Evolutionary conservation across 2,329 filamentous ascomycete genomes (phyloP), one percentile per base, ranked within the genome.

Genomic region (Zymoseptoria pseudotritici): DNA sequence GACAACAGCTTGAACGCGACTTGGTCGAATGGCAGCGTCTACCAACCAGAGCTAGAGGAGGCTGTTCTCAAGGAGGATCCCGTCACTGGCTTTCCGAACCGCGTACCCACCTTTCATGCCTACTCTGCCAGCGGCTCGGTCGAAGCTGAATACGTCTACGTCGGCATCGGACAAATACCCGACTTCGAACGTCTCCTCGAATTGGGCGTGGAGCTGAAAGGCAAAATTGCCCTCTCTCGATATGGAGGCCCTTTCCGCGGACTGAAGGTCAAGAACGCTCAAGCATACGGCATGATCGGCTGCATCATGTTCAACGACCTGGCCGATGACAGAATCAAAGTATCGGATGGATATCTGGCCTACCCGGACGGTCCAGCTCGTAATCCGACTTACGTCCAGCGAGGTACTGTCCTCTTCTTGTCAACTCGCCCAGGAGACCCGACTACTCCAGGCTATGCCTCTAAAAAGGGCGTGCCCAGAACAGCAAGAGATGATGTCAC

Each of bases 371-470:
- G 78, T 0, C 75, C 74, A 19, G 78, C 78, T 17, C 70, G 78
- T 20, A 76, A 80, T 57, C 78, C 78, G 5, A 73, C 76, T 1
- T 71, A 71, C 17, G 76, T 80, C 1, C 78, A 81, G 62, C 70
- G 78, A 62, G 78, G 78, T 46, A 75, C 72, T 36, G 78, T 80
- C 3, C 72, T 77, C 56, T 96, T 90, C 69, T 75, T 96, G 61
- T 65, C 80, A 77, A 57, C 84, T 80, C 62, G 87, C 50, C 78
- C 79, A n/a, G 80, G 80, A 57, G 80, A 93, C 69, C 90, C 90
- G 53, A 91, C 90, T 0, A 94, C 90, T 0, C 89, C 89, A 11
- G 90, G 92, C 5, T 96, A 95, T 69, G 87, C 91, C 2, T 96
- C 90, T 0, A 91, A 91, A 73, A 88, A 89, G 13, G 90, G 87